Base-by-base conservation (phyloP, 306 rosid genomes). In the Dryas octopetala region DNA sequence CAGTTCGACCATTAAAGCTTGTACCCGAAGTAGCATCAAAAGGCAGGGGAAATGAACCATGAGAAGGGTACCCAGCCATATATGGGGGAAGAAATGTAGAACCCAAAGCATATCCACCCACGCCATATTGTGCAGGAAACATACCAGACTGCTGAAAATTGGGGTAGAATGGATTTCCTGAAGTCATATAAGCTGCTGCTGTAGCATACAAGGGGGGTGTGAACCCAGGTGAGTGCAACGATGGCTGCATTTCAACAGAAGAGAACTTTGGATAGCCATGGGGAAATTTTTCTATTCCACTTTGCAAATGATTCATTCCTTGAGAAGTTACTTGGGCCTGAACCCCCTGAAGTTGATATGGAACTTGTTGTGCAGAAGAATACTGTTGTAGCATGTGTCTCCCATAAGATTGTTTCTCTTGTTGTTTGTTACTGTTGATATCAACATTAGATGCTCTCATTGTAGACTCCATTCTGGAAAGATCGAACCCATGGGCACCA, bases 181-280 rank as follows among this genome's bases (percentile, higher is more conserved):
- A 75, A 65, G 78, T 63, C 88, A 85, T 75, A 71, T 79, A 89
- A 44, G 88, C 67, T 13, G 88, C 81, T 15, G 89, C 70, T 51
- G 89, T 66, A 74, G 87, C 80, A 83, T 85, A 87, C 17, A 87
- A 78, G 61, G 89, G 85, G 54, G 89, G 81, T 12, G 84, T 52
- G 70, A 78, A 76, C 8, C 84, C 81, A 49, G 81, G 68, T 51
- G 84, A 87, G 48, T 85, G 89, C 54, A 84, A 73, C 59, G 84
- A 68, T 13, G 90, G 74, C 58, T 76, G 91, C 41, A 78, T 78
- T 69, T 81, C 88, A 61, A 74, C 53, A 60, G 91, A 62, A 74
- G 84, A 84, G 47, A 79, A 82, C 63, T 87, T 85, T 49, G 77
- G 78, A 50, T 83, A 86, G 64, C 85, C 48, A 26, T 67, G 86